Base-by-base conservation (phyloP, 371 early-diverging fungal genomes). In the Conidiobolus incongruus region DNA sequence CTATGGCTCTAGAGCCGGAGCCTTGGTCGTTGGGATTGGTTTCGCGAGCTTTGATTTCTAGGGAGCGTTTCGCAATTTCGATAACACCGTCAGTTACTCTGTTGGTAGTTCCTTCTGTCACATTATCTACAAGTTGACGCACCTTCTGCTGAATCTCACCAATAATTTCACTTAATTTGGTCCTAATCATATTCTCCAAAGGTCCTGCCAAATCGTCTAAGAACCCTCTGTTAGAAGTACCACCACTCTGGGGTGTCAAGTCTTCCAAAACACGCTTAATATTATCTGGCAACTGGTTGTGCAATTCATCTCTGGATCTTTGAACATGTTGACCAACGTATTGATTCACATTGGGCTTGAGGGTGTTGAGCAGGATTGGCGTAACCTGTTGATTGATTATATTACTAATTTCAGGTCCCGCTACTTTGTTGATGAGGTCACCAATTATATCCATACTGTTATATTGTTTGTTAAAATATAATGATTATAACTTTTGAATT, bases 241-340 rank as follows among this genome's bases (percentile, higher is more conserved):
- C 39, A 20, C 23, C 39, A n/a, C n/a, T n/a, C n/a, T n/a, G n/a
- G 23, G 43, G 43, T 7, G 33, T 21, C 13, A 43, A 4, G 20
- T 43, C 43, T 19, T 43, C 34, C 15, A 43, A 17, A 13, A 43
- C 43, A 10, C 33, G 16, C 2, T 30, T 17, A 15, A 43, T 34
- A 20, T 34, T 34, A 1, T 43, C 34, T 12, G 43, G 43, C 4
- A 43, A 21, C 15, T 43, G 43, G 4, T 43, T n/a, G 23, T 33
- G 33, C 6, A 43, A 34, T 22, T 43, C 43, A 13, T 22, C 33
- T 10, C 43, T 2, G 19, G 33, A 16, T 20, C 43, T 31, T 33
- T 43, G 33, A 8, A 43, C 43, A 35, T 43, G 43, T 12, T 17
- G 16, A 17, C 20, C 23, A 4, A 43, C 43, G n/a, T 43, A 43